phyloP scores from a whole-genome alignment of 106 monocot species.

The Gastrodia elata region DNA sequence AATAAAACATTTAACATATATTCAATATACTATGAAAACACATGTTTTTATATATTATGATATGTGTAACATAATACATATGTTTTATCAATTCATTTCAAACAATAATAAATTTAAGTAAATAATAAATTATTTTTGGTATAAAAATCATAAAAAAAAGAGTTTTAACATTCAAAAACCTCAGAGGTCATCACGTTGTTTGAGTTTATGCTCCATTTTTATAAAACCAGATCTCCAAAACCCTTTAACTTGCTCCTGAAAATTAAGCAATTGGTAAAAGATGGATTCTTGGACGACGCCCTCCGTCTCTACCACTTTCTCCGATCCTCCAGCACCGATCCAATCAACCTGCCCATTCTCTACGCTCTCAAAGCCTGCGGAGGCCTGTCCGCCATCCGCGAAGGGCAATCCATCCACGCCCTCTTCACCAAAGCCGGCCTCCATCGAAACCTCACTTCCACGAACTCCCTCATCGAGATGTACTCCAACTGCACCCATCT shows the following conservation, averaged over 20 bases:
- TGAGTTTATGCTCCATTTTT: neutral
- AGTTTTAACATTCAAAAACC: no score
- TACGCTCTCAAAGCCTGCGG: conserved; percentile 14
- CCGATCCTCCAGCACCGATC: conserved; percentile 3
- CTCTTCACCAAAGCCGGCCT: conserved; percentile 9
- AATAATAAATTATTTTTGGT: no score
- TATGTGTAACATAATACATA: no score
- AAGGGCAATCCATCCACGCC: conserved; percentile 9
- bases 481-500: neutral
- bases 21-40: no score
- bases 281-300: conserved; percentile 12
- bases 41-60: no score
- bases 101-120: no score
- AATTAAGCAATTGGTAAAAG: neutral
- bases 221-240: neutral
- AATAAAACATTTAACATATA: no score
- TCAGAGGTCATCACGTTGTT: no score
- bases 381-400: neutral
- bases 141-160: no score
- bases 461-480: conserved; percentile 8
- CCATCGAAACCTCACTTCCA: neutral
- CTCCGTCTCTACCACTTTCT: conserved; percentile 8
- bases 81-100: no score
- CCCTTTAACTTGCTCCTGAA: neutral
- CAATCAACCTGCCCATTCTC: neutral